Percentiles rank a stretch among this genome's conserved stretches.
phyloP scores from a whole-genome alignment of 805 yeast species.

The Tetrapisispora phaffii region DNA sequence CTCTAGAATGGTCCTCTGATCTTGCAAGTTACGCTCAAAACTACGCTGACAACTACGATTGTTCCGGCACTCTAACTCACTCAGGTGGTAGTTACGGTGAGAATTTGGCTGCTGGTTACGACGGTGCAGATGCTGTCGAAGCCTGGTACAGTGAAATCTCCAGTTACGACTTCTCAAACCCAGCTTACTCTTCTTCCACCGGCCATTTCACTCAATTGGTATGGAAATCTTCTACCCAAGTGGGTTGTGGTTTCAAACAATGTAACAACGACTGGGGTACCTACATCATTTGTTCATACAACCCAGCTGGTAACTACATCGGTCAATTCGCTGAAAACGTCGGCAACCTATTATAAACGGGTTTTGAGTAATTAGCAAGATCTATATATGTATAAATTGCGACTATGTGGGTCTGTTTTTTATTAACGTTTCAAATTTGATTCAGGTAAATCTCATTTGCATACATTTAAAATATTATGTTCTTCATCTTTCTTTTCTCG shows the following conservation, averaged over 20 bases:
- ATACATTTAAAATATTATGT: neutral
- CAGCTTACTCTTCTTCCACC: slow-evolving; percentile 26
- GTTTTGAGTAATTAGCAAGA: neutral
- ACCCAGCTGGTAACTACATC: slow-evolving; percentile 41
- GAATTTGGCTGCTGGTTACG: slow-evolving; percentile 51
- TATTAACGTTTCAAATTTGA: no score
- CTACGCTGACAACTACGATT: slow-evolving; percentile 40
- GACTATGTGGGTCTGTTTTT: neutral
- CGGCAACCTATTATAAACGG: slow-evolving; percentile 5
- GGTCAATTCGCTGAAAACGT: slow-evolving; percentile 12
- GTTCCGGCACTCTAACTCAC: slow-evolving; percentile 53
- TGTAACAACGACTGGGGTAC: slow-evolving; percentile 12
- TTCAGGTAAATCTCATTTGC: neutral
- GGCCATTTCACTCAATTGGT: slow-evolving; percentile 72
- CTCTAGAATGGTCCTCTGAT: slow-evolving; percentile 40
- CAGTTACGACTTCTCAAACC: slow-evolving; percentile 37
- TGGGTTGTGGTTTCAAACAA: slow-evolving; percentile 48
- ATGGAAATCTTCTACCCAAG: slow-evolving; percentile 49
- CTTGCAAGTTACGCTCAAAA: slow-evolving; percentile 39
- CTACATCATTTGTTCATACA: slow-evolving; percentile 64
- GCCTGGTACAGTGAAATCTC: slow-evolving; percentile 65
- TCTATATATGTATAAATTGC: neutral
- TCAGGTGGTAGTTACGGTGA: slow-evolving; percentile 56
- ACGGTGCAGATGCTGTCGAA: slow-evolving; percentile 41
- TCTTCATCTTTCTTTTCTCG: neutral